Base-by-base conservation (phyloP, 1,284 basidiomycete genomes). In the Tilletia walkeri region DNA sequence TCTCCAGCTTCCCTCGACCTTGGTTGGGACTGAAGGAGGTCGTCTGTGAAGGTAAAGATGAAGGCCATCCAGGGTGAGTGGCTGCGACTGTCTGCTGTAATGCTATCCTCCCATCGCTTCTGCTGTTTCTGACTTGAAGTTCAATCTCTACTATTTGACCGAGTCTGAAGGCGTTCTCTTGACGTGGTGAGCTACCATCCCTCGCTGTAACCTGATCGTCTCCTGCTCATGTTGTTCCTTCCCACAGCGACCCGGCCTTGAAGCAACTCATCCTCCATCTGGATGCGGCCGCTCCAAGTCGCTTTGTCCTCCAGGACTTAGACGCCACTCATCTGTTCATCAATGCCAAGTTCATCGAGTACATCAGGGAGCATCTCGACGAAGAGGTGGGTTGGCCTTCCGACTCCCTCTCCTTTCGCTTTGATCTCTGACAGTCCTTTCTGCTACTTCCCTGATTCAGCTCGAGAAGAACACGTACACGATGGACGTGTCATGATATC, bases 281-380 rank as follows among this genome's bases (percentile, higher is more conserved):
- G 3, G 38, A 63, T n/a, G 38, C 59, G 4, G 16, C 24, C 30
- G 16, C 59, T 2, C 5, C 41, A 45, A 36, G 41, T 24, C 34
- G 59, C 34, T 63, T 63, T n/a, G 59, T 63, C 12, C 59, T 63
- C 14, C 16, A 63, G 16, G 59, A 63, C 20, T 36, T 63, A 30
- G 59, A 63, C 59, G 34, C 59, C 59, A 63, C 59, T 36, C 59
- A 63, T 20, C 59, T 63, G 9, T 41, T 63, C 59, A 48, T 67
- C 41, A 53, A 67, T 3, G 36, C 24, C 38, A 50, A 36, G 9
- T 24, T 20, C 16, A 38, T 67, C 49, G 47, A 67, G 30, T 67
- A 38, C 48, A 67, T 67, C 48, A 47, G 66, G 9, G 48, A 67
- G 66, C 20, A 67, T n/a, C 66, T 50, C 16, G 66, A 67, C 7